Conservation (phyloP, 192 early-diverging fungal species). For the Endogone sp. region DNA sequence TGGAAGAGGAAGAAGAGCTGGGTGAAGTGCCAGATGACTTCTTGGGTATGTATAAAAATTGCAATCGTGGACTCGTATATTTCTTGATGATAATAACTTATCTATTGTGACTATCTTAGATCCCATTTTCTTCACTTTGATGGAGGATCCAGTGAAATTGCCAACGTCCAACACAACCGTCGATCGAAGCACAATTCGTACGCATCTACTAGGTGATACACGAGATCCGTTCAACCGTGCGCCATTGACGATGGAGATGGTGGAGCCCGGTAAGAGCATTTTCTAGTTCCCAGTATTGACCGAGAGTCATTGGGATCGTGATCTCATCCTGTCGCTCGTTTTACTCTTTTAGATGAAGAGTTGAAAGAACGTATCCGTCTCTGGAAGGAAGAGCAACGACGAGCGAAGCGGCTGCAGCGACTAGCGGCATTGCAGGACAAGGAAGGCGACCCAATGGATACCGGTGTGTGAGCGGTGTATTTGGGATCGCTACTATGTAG, state of each 20-base stretch:
- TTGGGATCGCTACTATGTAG: too few relatives aligned
- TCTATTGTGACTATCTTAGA: too few relatives aligned
- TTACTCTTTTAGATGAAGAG: slow-evolving; percentile 40
- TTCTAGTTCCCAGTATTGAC: slow-evolving; percentile 24
- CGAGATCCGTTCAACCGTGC: slow-evolving; percentile 94
- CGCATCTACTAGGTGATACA: slow-evolving; percentile 81
- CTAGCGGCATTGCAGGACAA: not conserved
- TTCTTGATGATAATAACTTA: too few relatives aligned
- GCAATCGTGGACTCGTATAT: too few relatives aligned
- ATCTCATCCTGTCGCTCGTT: not conserved
- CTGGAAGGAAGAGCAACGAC: slow-evolving; percentile 29
- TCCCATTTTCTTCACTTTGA: slow-evolving; percentile 79
- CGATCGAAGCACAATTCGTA: slow-evolving; percentile 85
- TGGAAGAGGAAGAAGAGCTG: slow-evolving; percentile 73
- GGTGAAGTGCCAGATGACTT: slow-evolving; percentile 88
- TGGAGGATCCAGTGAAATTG: slow-evolving; percentile 91
- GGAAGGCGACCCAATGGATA: not conserved
- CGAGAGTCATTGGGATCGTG: not conserved
- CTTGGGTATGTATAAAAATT: slow-evolving; percentile 54
- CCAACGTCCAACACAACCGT: slow-evolving; percentile 78
- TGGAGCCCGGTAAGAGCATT: slow-evolving; percentile 65
- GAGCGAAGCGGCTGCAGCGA: slow-evolving; percentile 7
- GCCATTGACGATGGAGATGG: slow-evolving; percentile 81
- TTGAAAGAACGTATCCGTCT: slow-evolving; percentile 45
- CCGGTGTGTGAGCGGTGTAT: not conserved